Evolutionary conservation across 768 basidiomycete species (phyloP).

Genomic region (Lactarius evosmus): DNA sequence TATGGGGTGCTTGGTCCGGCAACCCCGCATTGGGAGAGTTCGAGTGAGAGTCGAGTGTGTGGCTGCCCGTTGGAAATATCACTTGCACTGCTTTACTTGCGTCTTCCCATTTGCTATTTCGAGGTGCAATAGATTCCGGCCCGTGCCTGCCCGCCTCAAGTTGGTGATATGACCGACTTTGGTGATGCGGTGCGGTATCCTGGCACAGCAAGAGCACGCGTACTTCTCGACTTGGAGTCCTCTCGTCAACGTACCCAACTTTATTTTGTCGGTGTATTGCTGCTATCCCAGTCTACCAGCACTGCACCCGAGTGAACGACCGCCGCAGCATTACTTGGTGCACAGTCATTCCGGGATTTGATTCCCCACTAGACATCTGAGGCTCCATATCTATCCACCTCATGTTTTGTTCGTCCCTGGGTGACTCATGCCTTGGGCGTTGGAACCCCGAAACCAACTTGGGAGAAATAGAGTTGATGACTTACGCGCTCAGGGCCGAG

Average conservation of each 20-base stretch:
- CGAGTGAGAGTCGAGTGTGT: background rate
- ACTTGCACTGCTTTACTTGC: background rate
- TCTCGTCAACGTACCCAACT: background rate
- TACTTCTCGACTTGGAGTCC: background rate
- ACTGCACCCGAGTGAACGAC: background rate
- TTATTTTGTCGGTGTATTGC: background rate
- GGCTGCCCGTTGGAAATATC: background rate
- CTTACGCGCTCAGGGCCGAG: conserved; percentile 1
- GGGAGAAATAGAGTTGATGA: background rate
- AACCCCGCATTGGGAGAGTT: background rate
- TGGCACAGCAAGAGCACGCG: background rate
- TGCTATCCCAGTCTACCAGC: background rate
- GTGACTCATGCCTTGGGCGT: background rate
- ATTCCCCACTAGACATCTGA: background rate
- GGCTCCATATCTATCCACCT: background rate
- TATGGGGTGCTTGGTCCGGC: background rate
- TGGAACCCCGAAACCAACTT: background rate
- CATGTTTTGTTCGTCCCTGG: background rate
- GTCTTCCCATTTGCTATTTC: background rate
- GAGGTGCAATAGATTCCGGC: background rate
- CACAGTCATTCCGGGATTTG: background rate
- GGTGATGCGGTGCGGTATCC: background rate
- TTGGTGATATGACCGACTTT: background rate
- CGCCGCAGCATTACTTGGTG: background rate
- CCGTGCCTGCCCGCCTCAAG: background rate